Evolutionary conservation across 2,329 filamentous ascomycete genomes (phyloP).

Genomic region (Aspergillus sclerotialis): DNA sequence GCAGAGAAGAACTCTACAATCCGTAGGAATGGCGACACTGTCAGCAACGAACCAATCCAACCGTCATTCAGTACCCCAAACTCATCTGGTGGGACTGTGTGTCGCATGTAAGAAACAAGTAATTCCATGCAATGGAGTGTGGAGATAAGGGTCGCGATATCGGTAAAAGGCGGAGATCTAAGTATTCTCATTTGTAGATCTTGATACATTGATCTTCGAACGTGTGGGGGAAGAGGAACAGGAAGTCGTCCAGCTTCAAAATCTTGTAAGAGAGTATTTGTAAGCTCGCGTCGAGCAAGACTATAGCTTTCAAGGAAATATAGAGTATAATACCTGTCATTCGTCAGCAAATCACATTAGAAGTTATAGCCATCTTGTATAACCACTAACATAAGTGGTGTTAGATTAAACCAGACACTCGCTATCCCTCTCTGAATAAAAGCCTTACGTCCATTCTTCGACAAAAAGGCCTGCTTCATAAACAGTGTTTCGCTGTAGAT

Average conservation of each 20-base stretch:
- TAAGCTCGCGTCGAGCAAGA: constrained; percentile 29
- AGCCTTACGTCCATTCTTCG: constrained; percentile 26
- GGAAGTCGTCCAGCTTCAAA: constrained; percentile 32
- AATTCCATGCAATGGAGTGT: constrained; percentile 37
- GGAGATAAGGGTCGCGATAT: constrained; percentile 31
- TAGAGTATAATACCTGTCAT: constrained; percentile 32
- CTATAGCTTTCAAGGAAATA: constrained; percentile 37
- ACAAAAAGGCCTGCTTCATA: constrained; percentile 25
- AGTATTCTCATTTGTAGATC: constrained; percentile 32
- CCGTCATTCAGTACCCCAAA: constrained; percentile 24
- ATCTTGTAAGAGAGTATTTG: constrained; percentile 29
- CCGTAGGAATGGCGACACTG: constrained; percentile 31
- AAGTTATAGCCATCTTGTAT: not conserved
- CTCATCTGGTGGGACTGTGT: constrained; percentile 29
- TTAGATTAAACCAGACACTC: constrained; percentile 32
- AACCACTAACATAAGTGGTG: constrained; percentile 32
- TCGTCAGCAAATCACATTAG: not conserved
- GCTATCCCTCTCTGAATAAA: constrained; percentile 27
- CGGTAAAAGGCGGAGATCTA: constrained; percentile 33
- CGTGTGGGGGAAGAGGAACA: constrained; percentile 27
- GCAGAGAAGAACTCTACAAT: constrained; percentile 38
- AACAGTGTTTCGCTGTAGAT: constrained; percentile 23
- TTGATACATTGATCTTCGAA: constrained; percentile 30
- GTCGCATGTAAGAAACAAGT: constrained; percentile 32
- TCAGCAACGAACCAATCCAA: constrained; percentile 36